These are phyloP conservation scores for Aphanomyces cochlioides DNA, from an alignment of 352 stramenopile genomes.

Conservation along the genomic window DNA sequence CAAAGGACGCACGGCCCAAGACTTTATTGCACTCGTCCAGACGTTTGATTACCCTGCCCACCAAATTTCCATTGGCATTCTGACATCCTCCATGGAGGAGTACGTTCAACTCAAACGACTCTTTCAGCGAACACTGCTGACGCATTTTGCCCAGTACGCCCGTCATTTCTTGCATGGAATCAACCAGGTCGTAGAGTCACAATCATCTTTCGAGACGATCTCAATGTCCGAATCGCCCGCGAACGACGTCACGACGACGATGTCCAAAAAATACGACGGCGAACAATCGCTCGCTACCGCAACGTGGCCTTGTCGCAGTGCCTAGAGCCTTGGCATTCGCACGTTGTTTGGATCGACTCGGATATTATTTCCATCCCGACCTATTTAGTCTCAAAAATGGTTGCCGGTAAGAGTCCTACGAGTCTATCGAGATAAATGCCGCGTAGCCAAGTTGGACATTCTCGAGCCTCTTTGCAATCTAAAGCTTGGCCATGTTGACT, in stretches of 20 bases:
- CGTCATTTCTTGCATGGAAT: neutral
- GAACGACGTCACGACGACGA: conserved; percentile 35
- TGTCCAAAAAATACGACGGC: conserved; percentile 36
- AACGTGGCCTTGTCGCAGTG: conserved; percentile 43
- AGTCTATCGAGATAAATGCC: neutral
- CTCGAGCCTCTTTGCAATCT: conserved; percentile 32
- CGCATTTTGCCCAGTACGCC: neutral
- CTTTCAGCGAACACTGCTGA: conserved; percentile 11
- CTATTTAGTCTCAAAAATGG: conserved; percentile 39
- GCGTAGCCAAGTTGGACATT: conserved; percentile 31
- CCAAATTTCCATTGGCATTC: conserved; percentile 40
- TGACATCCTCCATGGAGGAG: conserved; percentile 39
- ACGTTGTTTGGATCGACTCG: conserved; percentile 46
- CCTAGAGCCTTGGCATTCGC: conserved; percentile 40
- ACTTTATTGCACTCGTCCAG: conserved; percentile 39
- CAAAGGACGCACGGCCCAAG: conserved; percentile 25
- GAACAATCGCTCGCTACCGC: conserved; percentile 47
- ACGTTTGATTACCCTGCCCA: conserved; percentile 35
- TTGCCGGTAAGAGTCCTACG: conserved; percentile 31
- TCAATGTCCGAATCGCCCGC: conserved; percentile 25
- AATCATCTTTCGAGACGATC: conserved; percentile 43
- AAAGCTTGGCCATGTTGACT: conserved; percentile 20
- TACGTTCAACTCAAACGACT: conserved; percentile 32
- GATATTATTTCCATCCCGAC: conserved; percentile 38
- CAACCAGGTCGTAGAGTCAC: conserved; percentile 34